A percentile compares a stretch with the other conserved stretches of the same genome.
Conservation (phyloP, 140 eudicot species). For the Senecio squalidus region DNA sequence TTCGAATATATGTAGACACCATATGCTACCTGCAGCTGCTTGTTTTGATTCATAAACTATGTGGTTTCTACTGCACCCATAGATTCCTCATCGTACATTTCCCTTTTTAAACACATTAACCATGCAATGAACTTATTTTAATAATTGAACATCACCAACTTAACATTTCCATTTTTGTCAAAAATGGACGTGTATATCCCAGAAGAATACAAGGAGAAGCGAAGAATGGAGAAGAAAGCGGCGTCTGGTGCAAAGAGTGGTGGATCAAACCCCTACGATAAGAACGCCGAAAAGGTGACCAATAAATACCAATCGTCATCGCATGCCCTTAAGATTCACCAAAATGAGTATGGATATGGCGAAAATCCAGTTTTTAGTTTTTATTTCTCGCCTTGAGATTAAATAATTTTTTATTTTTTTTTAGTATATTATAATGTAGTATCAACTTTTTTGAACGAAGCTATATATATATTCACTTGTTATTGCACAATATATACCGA, state of each 20-base stretch:
- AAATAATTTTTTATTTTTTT: neutral
- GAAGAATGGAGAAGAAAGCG: conserved; percentile 34
- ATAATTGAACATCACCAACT: neutral
- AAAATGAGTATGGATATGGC: conserved; percentile 7
- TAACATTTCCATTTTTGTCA: neutral
- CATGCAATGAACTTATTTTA: neutral
- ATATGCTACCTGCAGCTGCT: conserved; percentile 25
- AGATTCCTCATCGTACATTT: conserved; percentile 15
- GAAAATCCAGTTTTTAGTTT: conserved; percentile 9
- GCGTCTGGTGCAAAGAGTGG: neutral
- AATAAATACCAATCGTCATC: conserved; percentile 2
- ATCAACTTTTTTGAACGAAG: neutral
- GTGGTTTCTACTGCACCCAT: conserved; percentile 17
- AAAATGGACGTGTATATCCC: conserved; percentile 37
- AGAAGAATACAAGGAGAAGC: conserved; percentile 39
- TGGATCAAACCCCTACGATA: neutral
- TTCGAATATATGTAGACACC: conserved; percentile 10
- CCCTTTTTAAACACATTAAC: conserved; percentile 2
- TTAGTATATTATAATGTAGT: conserved; percentile 2
- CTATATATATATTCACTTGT: neutral
- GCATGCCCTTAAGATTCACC: conserved; percentile 1
- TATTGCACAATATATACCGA: no score
- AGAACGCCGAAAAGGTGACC: neutral
- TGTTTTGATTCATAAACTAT: conserved; percentile 31
- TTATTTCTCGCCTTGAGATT: conserved; percentile 30